Conservation (phyloP, 2,329 filamentous ascomycete genomes). For the Penicillium rolfsii region DNA sequence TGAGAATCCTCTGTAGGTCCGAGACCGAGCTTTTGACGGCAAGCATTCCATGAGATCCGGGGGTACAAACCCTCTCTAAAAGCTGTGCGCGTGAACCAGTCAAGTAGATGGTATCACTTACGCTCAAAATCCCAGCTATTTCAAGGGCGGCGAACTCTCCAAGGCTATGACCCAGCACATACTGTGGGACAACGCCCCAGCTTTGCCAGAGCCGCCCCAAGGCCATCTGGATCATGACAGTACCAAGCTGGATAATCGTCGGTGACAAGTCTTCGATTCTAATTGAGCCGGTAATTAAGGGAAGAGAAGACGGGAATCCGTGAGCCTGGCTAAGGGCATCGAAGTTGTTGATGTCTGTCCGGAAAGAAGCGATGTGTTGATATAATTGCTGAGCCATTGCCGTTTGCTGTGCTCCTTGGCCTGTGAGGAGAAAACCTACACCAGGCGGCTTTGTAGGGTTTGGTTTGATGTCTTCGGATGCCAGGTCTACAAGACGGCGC, state of each 20-base stretch:
- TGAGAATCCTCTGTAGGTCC: background rate
- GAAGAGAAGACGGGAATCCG: background rate
- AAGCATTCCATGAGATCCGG: slow-evolving; percentile 69
- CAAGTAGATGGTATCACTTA: slow-evolving; percentile 59
- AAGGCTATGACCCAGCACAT: slow-evolving; percentile 37
- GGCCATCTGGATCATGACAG: slow-evolving; percentile 47
- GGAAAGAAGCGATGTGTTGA: background rate
- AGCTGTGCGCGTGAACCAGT: slow-evolving; percentile 70
- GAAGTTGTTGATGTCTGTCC: background rate
- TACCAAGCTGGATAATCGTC: slow-evolving; percentile 40
- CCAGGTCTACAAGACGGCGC: no score
- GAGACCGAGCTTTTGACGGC: background rate
- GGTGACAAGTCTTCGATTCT: background rate
- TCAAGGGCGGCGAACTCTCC: slow-evolving; percentile 47
- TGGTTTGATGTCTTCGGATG: no score
- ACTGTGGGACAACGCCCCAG: slow-evolving; percentile 33
- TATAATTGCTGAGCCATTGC: background rate
- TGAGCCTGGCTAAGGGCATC: background rate
- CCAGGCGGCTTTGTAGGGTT: no score
- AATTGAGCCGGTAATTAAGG: background rate
- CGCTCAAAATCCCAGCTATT: slow-evolving; percentile 41
- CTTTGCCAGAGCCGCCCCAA: slow-evolving; percentile 37
- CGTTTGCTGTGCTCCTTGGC: slow-evolving; percentile 5
- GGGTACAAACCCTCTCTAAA: slow-evolving; percentile 60
- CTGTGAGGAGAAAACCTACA: slow-evolving; percentile 12